Evolutionary conservation across 1,284 basidiomycete genomes (phyloP).

Genomic region (Pseudozyma pruni): DNA sequence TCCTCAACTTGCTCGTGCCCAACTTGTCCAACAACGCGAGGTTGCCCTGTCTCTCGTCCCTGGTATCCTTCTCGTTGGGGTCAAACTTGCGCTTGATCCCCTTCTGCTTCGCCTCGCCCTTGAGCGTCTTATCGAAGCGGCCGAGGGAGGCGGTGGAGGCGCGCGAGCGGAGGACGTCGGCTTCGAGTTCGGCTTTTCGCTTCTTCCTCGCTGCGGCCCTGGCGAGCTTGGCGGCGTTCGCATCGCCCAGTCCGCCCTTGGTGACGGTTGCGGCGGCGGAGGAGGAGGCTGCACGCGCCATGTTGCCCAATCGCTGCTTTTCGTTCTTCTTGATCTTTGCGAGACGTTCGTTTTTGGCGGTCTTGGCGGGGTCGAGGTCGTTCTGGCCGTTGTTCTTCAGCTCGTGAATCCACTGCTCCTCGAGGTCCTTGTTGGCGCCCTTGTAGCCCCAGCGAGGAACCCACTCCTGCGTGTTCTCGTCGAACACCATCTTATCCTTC

Average conservation of each 20-base stretch:
- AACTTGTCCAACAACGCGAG: conserved; percentile 81
- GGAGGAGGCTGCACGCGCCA: conserved; percentile 71
- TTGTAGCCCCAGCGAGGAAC: conserved; percentile 87
- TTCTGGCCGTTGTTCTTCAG: conserved; percentile 80
- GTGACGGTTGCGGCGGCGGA: neutral
- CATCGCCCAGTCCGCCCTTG: conserved; percentile 29
- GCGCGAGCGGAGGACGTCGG: conserved; percentile 81
- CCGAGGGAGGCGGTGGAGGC: conserved; percentile 92
- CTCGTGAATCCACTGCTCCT: conserved; percentile 92
- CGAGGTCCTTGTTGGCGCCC: conserved; percentile 83
- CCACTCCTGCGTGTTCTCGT: conserved; percentile 94
- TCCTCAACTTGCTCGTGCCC: conserved; percentile 69
- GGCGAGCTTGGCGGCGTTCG: conserved; percentile 51
- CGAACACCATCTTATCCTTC: conserved; percentile 87
- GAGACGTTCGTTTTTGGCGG: conserved; percentile 81
- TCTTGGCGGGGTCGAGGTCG: conserved; percentile 82
- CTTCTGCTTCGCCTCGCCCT: conserved; percentile 81
- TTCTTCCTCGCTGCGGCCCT: conserved; percentile 69
- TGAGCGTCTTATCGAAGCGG: conserved; percentile 81
- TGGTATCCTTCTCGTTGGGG: conserved; percentile 77
- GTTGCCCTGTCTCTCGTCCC: conserved; percentile 78
- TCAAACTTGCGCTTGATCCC: conserved; percentile 95
- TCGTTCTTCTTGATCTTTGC: conserved; percentile 85
- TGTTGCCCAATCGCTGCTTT: conserved; percentile 80
- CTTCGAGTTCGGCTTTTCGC: conserved; percentile 80